Conservation (phyloP, 495 filamentous ascomycete genomes). For the Talaromyces thailandensis region DNA sequence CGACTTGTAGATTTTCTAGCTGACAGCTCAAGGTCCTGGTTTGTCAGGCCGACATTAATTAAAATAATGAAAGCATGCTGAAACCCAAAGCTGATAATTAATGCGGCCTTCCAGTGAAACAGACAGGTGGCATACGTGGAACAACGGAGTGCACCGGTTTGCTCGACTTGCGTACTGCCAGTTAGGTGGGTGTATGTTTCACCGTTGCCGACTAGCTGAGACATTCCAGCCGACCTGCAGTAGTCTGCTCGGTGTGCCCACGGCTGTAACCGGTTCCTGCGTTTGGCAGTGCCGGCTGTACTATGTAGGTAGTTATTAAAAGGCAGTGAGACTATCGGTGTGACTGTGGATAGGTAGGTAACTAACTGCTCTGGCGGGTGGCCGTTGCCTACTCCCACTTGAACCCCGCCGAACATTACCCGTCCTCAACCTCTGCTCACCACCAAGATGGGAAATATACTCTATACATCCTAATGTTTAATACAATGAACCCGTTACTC, state of each 20-base stretch:
- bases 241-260: not conserved
- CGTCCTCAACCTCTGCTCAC: not conserved
- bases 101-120: not conserved
- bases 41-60: too few relatives aligned
- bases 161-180: not conserved
- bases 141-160: not conserved
- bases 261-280: not conserved
- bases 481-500: not conserved
- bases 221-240: not conserved
- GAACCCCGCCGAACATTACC: not conserved
- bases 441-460: not conserved
- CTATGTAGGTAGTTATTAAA: not conserved
- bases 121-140: not conserved
- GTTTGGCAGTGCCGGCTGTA: not conserved
- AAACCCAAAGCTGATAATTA: not conserved
- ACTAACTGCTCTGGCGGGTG: not conserved
- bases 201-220: not conserved
- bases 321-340: not conserved
- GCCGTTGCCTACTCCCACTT: not conserved
- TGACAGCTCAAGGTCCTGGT: too few relatives aligned
- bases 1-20: not conserved
- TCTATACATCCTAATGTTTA: not conserved
- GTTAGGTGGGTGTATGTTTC: too few relatives aligned
- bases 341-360: too few relatives aligned
- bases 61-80: too few relatives aligned